Evolutionary conservation across 140 eudicot genomes (phyloP), one percentile per base, ranked within the genome.

Genomic region (Anethum foeniculum): DNA sequence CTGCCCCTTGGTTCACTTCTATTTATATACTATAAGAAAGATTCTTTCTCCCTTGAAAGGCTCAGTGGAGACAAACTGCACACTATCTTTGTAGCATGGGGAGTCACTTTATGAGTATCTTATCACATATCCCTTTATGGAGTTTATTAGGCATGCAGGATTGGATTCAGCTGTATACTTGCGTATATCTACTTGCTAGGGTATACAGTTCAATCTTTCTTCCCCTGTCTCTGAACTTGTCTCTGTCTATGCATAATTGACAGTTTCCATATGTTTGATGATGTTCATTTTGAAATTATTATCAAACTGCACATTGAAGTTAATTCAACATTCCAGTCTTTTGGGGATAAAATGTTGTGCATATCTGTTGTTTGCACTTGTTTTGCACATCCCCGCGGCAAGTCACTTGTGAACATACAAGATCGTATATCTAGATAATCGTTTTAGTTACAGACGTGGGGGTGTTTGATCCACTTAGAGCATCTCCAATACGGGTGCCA

Each of bases 121-220:
- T 27, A 65, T 65, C 41, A 28, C 23, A 14, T 28, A 11, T 28
- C 21, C 34, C 23, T 41, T 41, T 39, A 39, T 39, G 4, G 98
- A 96, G 91, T 97, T 96, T 44, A 93, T 96, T 77, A 96, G 91
- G 74, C 99, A 96, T 83, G 99, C 99, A 5, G 99, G 99, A 10
- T 83, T 96, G 87, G 99, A 96, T 86, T 96, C 99, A 27, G 99
- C 96, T 1, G 99, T 93, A 25, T 93, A 96, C 82, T 85, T 93
- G 87, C 85, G 99, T 75, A 5, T 34, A 96, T 96, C 76, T 96
- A 96, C 90, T 82, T 96, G 93, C 86, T 90, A 21, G 99, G 99
- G 99, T 96, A 90, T 73, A 86, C 48, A 80, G 48, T 76, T 81
- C 67, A 54, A 36, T 27, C 56, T 39, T 54, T 62, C 60, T 75